phyloP scores from a whole-genome alignment of 1,284 basidiomycete species.

The Ceratorhiza oryzae-sativae region DNA sequence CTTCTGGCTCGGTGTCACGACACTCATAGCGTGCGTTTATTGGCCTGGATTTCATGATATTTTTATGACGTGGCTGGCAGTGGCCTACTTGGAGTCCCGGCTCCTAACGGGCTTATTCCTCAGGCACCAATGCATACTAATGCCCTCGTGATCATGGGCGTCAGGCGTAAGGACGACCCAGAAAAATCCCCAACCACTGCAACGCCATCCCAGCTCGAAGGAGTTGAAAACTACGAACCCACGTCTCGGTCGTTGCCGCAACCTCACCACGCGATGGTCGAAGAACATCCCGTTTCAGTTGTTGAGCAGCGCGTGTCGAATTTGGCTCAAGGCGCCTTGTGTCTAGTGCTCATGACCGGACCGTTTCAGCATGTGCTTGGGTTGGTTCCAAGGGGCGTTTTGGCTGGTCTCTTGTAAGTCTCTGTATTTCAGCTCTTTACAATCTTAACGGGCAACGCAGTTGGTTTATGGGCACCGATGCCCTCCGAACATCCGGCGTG shows the following conservation, averaged over 20 bases:
- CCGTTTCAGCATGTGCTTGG: slow-evolving; percentile 83
- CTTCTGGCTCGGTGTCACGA: slow-evolving; percentile 89
- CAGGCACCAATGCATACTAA: slow-evolving; percentile 96
- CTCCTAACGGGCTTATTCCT: slow-evolving; percentile 94
- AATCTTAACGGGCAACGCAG: slow-evolving; percentile 51
- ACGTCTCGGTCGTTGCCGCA: slow-evolving; percentile 16
- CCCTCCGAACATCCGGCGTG: slow-evolving; percentile 83
- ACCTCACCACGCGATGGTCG: slow-evolving; percentile 39
- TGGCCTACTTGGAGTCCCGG: slow-evolving; percentile 88
- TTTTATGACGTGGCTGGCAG: background rate
- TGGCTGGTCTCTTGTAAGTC: slow-evolving; percentile 76
- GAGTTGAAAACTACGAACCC: slow-evolving; percentile 43
- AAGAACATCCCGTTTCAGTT: slow-evolving; percentile 75
- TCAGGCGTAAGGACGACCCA: slow-evolving; percentile 53
- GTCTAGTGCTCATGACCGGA: slow-evolving; percentile 78
- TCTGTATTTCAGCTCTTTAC: slow-evolving; percentile 41
- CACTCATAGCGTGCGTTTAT: slow-evolving; percentile 72
- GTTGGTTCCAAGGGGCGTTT: slow-evolving; percentile 70
- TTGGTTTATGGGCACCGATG: slow-evolving; percentile 91
- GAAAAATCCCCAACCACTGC: slow-evolving; percentile 42
- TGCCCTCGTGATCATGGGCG: slow-evolving; percentile 80
- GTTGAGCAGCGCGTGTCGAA: slow-evolving; percentile 92
- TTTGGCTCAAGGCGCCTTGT: slow-evolving; percentile 81
- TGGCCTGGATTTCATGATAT: too few species aligned
- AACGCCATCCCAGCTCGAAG: slow-evolving; percentile 34